Evolutionary conservation across 768 basidiomycete species (phyloP).

Genomic region (Mycena galopus): DNA sequence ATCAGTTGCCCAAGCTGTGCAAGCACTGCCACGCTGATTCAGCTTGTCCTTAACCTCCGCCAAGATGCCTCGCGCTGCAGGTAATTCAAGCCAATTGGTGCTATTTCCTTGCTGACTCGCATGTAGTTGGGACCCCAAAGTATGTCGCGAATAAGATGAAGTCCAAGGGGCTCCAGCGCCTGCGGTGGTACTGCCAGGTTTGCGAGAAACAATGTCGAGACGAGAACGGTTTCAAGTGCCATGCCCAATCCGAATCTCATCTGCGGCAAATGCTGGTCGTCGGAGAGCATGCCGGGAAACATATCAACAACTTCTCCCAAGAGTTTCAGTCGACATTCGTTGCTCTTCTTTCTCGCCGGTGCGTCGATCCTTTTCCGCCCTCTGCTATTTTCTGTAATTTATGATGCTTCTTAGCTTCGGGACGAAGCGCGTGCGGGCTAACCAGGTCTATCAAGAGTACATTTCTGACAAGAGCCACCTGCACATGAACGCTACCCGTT

Average conservation of each 20-base stretch:
- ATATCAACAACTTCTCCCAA: constrained; percentile 90
- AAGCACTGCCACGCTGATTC: constrained; percentile 35
- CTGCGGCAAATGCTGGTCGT: constrained; percentile 97
- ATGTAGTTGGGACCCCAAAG: constrained; percentile 86
- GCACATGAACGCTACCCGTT: constrained; percentile 98
- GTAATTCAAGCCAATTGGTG: constrained; percentile 45
- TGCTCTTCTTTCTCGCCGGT: constrained; percentile 88
- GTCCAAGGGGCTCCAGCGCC: constrained; percentile 94
- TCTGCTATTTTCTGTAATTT: constrained; percentile 7
- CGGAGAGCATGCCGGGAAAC: constrained; percentile 91
- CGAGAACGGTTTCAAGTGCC: constrained; percentile 99
- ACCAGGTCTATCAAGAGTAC: constrained; percentile 97
- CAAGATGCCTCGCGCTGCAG: constrained; percentile 88
- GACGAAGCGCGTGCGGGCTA: constrained; percentile 95
- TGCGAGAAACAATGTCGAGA: constrained; percentile 99
- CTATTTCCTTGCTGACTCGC: constrained; percentile 3
- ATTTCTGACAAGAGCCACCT: constrained; percentile 94
- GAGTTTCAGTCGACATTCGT: constrained; percentile 95
- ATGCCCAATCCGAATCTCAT: constrained; percentile 89
- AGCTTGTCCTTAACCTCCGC: constrained; percentile 26
- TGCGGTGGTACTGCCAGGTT: constrained; percentile 99
- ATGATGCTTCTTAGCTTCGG: constrained; percentile 69
- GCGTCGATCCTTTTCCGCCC: constrained; percentile 38
- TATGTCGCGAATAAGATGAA: constrained; percentile 97
- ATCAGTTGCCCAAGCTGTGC: background rate